Evolutionary conservation across 2,329 filamentous ascomycete genomes (phyloP), one percentile per base, ranked within the genome.

Genomic region (Periconia sp.): DNA sequence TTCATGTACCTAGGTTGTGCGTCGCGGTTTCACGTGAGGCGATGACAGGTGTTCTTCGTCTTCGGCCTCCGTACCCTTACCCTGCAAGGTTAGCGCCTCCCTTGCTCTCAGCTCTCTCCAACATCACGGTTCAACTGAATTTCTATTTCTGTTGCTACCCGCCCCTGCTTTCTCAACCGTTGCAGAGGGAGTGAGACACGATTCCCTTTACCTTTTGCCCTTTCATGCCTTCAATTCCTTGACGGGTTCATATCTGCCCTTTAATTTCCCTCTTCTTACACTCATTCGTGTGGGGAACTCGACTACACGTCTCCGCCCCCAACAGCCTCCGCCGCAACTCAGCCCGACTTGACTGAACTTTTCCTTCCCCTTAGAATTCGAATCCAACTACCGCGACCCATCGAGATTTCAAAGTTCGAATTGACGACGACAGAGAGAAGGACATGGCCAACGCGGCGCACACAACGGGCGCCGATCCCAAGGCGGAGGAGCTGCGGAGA

Each of bases 401-500:
- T 19, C 13, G 10, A 17, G 31, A 19, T 15, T 5, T n/a, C n/a
- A 6, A 3, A 31, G 15, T 30, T 37, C 5, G 15, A 1, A 23
- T 44, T 8, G 18, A 18, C 37, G 40, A 17, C 33, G 33, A 27
- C 5, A 27, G 33, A 41, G 8, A n/a, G 19, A 49, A 47, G 41
- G 68, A 23, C 50, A 74, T 74, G 71, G 60, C 66, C 45, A 54
- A 65, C 46, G 50, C 60, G n/a, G 66, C 64, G 53, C 66, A 57
- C 50, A 60, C 71, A 51, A 77, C 76, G 6, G 78, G 77, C 58
- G 66, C 70, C 6, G 74, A 79, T 54, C 63, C 64, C 44, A 74
- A 75, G 53, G 61, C 70, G 47, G 76, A 77, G 42, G 76, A 77
- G 61, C 65, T 79, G 62, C 71, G 76, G 66, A 76, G 74, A 62